Percentiles rank a stretch among this genome's conserved stretches.
Evolutionary conservation across 1,139 yeast species (phyloP).

Genomic region (Trichomonascaceae sp.): DNA sequence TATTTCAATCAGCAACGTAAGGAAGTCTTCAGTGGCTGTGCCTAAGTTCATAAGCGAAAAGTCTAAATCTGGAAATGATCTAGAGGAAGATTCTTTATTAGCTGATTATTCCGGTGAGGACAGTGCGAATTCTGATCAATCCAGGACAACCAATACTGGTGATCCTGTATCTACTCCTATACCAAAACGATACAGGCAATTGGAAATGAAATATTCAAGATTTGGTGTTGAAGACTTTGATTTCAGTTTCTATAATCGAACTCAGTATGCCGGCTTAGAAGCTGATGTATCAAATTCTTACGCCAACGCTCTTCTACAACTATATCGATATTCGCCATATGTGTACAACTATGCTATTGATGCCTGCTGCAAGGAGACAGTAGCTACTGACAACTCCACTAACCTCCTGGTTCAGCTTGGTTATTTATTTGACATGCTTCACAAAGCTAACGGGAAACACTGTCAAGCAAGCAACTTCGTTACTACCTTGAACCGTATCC

Average conservation of each 20-base stretch:
- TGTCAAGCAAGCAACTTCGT: slow-evolving; percentile 65
- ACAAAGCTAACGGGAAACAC: slow-evolving; percentile 69
- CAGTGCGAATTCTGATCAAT: slow-evolving; percentile 14
- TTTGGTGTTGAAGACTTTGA: slow-evolving; percentile 96
- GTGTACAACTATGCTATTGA: slow-evolving; percentile 57
- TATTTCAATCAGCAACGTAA: slow-evolving; percentile 37
- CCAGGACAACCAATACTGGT: neutral
- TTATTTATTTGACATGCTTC: slow-evolving; percentile 84
- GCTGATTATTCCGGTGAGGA: slow-evolving; percentile 20
- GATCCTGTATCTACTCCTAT: slow-evolving; percentile 16
- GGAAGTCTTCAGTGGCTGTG: slow-evolving; percentile 31
- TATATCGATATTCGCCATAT: slow-evolving; percentile 73
- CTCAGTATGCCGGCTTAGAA: slow-evolving; percentile 79
- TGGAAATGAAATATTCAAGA: slow-evolving; percentile 76
- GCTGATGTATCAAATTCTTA: slow-evolving; percentile 79
- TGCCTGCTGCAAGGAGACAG: slow-evolving; percentile 4
- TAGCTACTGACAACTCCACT: slow-evolving; percentile 34
- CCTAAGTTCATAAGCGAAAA: slow-evolving; percentile 76
- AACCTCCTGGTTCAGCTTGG: slow-evolving; percentile 71
- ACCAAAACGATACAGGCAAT: slow-evolving; percentile 70
- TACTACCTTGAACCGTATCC: slow-evolving; percentile 41
- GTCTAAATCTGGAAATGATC: slow-evolving; percentile 28
- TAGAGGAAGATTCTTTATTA: slow-evolving; percentile 21
- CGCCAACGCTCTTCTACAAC: slow-evolving; percentile 71
- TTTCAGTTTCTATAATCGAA: slow-evolving; percentile 73